Evolutionary conservation across 352 stramenopile species (phyloP).

Genomic region (Globisporangium sylvaticum): DNA sequence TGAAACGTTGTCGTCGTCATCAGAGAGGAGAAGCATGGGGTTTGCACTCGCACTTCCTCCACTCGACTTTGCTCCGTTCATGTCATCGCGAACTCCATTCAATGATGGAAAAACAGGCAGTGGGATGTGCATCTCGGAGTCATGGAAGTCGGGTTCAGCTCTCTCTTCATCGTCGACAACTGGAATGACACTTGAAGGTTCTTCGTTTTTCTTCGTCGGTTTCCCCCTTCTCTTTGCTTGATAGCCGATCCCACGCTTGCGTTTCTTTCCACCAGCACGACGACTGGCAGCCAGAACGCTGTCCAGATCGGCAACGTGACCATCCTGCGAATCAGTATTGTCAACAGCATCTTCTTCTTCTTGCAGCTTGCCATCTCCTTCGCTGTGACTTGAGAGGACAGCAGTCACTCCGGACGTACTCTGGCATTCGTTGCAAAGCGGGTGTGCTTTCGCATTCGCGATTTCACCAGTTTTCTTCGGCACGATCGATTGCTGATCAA

Average conservation of each 20-base stretch:
- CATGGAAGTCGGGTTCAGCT: neutral
- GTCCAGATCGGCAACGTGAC: neutral
- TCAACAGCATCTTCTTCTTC: neutral
- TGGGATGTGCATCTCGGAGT: slow-evolving; percentile 6
- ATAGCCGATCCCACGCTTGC: slow-evolving; percentile 22
- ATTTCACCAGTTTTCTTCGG: neutral
- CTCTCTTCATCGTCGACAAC: neutral
- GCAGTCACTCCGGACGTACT: neutral
- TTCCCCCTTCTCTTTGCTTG: slow-evolving; percentile 12
- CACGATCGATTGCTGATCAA: neutral
- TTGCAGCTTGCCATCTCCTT: neutral
- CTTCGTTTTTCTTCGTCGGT: neutral
- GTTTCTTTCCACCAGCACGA: slow-evolving; percentile 22
- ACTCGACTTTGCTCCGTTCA: slow-evolving; percentile 15
- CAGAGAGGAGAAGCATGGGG: slow-evolving; percentile 35
- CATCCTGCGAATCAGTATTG: neutral
- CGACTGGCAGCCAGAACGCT: neutral
- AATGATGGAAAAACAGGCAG: slow-evolving; percentile 4
- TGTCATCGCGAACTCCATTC: slow-evolving; percentile 5
- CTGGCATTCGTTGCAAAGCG: neutral
- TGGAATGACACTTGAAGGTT: neutral
- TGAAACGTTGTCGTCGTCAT: slow-evolving; percentile 36
- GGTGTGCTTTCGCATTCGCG: neutral
- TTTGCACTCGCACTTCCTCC: slow-evolving; percentile 20
- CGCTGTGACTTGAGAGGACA: neutral